These are phyloP conservation scores for Heimioporus sp. DNA, from an alignment of 768 basidiomycete genomes.

Conservation along the genomic window DNA sequence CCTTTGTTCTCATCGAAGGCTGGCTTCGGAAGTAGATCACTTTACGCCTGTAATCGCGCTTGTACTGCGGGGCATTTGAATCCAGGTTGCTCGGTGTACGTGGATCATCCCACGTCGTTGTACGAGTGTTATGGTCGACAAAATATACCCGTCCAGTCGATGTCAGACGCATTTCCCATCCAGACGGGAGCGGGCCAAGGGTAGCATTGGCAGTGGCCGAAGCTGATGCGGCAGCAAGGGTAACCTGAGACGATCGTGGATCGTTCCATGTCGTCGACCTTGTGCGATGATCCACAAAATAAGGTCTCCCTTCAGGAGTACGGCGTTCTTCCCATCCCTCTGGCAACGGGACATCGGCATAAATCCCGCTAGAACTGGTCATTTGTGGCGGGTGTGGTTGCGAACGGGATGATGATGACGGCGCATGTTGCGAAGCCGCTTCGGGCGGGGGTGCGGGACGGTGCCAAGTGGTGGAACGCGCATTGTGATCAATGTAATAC, in stretches of 20 bases:
- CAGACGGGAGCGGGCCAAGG: conserved; percentile 82
- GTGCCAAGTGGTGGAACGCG: conserved; percentile 80
- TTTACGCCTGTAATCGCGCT: conserved; percentile 89
- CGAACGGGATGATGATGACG: conserved; percentile 10
- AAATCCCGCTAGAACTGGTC: conserved; percentile 30
- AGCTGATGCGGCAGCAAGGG: conserved; percentile 43
- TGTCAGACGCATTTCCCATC: conserved; percentile 95
- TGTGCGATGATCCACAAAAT: conserved; percentile 75
- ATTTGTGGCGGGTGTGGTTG: conserved; percentile 26
- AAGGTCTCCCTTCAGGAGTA: conserved; percentile 81
- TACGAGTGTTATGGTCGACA: conserved; percentile 87
- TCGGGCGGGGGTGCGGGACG: conserved; percentile 37
- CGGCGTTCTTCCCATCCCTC: conserved; percentile 92
- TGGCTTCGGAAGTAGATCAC: conserved; percentile 92
- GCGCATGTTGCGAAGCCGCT: conserved; percentile 19
- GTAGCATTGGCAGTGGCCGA: conserved; percentile 50
- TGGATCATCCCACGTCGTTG: conserved; percentile 93
- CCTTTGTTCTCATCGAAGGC: conserved; percentile 72
- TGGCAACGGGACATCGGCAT: conserved; percentile 71
- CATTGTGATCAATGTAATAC: conserved; percentile 89
- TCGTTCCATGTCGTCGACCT: conserved; percentile 92
- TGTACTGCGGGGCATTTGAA: conserved; percentile 91
- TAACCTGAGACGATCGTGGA: conserved; percentile 59
- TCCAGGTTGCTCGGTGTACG: conserved; percentile 80
- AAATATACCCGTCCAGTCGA: conserved; percentile 85